Evolutionary conservation across 495 filamentous ascomycete genomes (phyloP), one percentile per base, ranked within the genome.

Genomic region (Neurospora africana): DNA sequence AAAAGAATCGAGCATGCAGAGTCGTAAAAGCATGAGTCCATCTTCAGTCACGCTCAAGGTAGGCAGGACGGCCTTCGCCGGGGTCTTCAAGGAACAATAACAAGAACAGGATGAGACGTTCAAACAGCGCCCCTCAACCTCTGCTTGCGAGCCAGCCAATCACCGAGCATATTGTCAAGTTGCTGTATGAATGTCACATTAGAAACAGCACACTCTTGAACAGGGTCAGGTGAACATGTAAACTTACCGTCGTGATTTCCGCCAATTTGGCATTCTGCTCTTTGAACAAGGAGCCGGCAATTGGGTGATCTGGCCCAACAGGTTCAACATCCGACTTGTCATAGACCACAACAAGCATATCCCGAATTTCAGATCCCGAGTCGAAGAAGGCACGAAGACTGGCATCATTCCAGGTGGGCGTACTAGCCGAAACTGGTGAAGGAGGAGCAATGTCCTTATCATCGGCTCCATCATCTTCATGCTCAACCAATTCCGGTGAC

Each of bases 361-460:
- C 95, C 58, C 92, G 88, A 75, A 99, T 92, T 73, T 97, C 94
- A n/a, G 87, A 90, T 58, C 91, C 91, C 76, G 95, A 93, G 73
- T 98, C 95, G 75, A 98, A 89, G 82, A 97, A 99, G 23, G 92
- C 90, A 67, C 93, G 88, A 41, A 99, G 86, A 75, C 87, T 90
- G 72, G 90, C 85, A 79, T 97, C 95, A 75, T 91, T 93, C 95
- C 95, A 99, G 0, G 90, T 86, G 17, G 84, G 81, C 69, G 78
- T 77, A 19, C 80, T 78, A 68, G 83, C 72, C 11, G 80, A 76
- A 30, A 85, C 80, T 15, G 84, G 82, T 33, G 85, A 83, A 8
- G 84, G 82, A 37, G 83, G 80, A 38, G 82, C 77, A 4, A 84
- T 80, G 73, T 83, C 79, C 75, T 85, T 80, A 58, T 79, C 82